These are phyloP conservation scores for Amanita thiersii DNA, from an alignment of 768 basidiomycete species.

Conservation along the genomic window DNA sequence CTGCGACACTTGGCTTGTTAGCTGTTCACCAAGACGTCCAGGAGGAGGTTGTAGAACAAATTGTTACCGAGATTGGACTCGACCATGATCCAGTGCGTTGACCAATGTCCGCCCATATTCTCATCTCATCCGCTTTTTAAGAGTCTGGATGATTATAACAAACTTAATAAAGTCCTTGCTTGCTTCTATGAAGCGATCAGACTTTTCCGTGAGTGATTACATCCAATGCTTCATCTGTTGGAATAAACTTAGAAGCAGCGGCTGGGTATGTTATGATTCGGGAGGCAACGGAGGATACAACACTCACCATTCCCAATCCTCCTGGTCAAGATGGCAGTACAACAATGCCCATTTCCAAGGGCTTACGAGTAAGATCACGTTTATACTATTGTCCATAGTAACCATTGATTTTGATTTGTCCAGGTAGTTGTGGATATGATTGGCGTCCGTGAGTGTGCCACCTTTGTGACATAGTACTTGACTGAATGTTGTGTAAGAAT, in stretches of 20 bases:
- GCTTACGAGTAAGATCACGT: not conserved
- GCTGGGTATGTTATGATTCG: constrained; percentile 19
- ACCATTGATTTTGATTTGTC: not conserved
- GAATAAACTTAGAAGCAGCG: constrained; percentile 9
- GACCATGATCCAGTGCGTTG: constrained; percentile 24
- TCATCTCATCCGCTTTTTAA: constrained; percentile 2
- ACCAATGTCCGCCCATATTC: not conserved
- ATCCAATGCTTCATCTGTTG: not conserved
- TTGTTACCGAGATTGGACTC: constrained; percentile 24
- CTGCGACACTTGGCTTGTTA: constrained; percentile 34
- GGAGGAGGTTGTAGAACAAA: constrained; percentile 31
- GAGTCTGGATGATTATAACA: constrained; percentile 13
- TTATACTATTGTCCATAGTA: not conserved
- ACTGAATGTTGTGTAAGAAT: constrained; percentile 17
- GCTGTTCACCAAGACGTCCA: constrained; percentile 33
- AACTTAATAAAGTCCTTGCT: constrained; percentile 19
- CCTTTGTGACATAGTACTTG: not conserved
- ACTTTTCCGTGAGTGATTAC: constrained; percentile 19
- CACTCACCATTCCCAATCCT: constrained; percentile 17
- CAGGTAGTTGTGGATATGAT: not conserved
- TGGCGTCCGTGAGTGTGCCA: constrained; percentile 1
- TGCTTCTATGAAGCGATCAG: constrained; percentile 23
- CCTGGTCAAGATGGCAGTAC: constrained; percentile 4
- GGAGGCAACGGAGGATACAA: constrained; percentile 19
- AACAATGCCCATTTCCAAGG: constrained; percentile 2